Base-by-base conservation (phyloP, 2,329 filamentous ascomycete genomes). In the Fusarium humuli region DNA sequence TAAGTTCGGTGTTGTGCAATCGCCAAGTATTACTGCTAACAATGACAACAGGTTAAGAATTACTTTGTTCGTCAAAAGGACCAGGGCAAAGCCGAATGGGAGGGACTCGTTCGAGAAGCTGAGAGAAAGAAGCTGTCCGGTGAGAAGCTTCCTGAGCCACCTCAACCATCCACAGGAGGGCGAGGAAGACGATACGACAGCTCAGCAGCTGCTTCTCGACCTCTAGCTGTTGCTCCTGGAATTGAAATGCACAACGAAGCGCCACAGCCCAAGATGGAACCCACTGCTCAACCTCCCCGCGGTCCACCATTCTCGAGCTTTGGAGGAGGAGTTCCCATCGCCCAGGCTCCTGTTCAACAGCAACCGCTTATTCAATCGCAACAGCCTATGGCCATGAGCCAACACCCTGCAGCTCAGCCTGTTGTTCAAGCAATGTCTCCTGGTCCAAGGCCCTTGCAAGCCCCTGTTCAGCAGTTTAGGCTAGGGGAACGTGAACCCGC, bases 1-100 rank as follows among this genome's bases (percentile, higher is more conserved):
- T 92, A 84, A 78, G 85, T 77, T 9, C 57, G 52, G 46, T 50
- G 48, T 45, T 57, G n/a, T 14, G 37, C 20, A 7, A 32, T 50
- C 20, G 8, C 30, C 2, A 13, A 12, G 29, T 52, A 12, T 23
- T n/a, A 37, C 22, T 55, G 27, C 66, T 75, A 57, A 75, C 42
- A 29, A 16, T 10, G 37, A 48, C 60, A 20, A 71, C 74, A 91
- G 88, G 89, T 91, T 25, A 91, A 91, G 74, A 92, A 92, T 73
- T 91, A 90, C 74, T 92, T 87, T 70, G 83, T 86, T 25, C 85
- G 90, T 7, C 87, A 90, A 73, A 88, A 89, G 74, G 89, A 91
- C 69, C 83, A 85, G 65, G 81, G 82, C 20, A 88, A 87, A 70
- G 79, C 81, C 5, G 88, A 90, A 53, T 91, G 87, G 85, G 88